Base-by-base conservation (phyloP, 2,329 filamentous ascomycete species). In the Beauveria sp. region DNA sequence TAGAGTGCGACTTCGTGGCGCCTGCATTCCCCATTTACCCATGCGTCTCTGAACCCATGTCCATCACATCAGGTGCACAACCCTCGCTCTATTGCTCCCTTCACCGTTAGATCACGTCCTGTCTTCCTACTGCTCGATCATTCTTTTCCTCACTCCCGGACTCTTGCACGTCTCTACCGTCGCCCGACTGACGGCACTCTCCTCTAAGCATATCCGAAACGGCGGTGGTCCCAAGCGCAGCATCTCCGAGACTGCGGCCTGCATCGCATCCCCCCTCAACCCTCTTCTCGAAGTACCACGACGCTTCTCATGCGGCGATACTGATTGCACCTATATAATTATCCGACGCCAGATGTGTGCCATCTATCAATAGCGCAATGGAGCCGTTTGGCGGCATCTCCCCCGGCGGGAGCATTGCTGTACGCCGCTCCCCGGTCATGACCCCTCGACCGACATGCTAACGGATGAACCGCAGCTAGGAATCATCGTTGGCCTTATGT, bases 401-500 rank as follows among this genome's bases (percentile, higher is more conserved):
- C 76, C 87, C 89, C 66, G 85, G 84, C 73, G 89, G 88, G 78
- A 90, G 86, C 74, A 86, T 92, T 75, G 87, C 86, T 75, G 88
- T 90, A 81, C 66, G 86, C 76, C 28, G 20, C 45, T 28, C 28
- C 43, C 34, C 5, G 12, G 34, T 38, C 12, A 6, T 16, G 34
- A 4, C 34, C 26, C 18, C 20, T 45, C 30, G 20, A 42, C 6
- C n/a, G 16, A 5, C 28, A 38, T 55, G 59, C 59, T 61, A 38
- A 54, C 22, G 43, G 51, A 40, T 30, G 46, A 12, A 24, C 20
- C 58, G 28, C 71, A 96, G 91, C 83, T 98, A 71, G 95, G 95
- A 70, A 92, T 99, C 72, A 77, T 97, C 65, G 93, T 97, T 72
- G 95, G 95, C 68, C 83, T 99, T 66, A 74, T 97, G 68, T 98